These are phyloP conservation scores for Botrytis aclada DNA, from an alignment of 2,329 filamentous ascomycete species.

Conservation along the genomic window DNA sequence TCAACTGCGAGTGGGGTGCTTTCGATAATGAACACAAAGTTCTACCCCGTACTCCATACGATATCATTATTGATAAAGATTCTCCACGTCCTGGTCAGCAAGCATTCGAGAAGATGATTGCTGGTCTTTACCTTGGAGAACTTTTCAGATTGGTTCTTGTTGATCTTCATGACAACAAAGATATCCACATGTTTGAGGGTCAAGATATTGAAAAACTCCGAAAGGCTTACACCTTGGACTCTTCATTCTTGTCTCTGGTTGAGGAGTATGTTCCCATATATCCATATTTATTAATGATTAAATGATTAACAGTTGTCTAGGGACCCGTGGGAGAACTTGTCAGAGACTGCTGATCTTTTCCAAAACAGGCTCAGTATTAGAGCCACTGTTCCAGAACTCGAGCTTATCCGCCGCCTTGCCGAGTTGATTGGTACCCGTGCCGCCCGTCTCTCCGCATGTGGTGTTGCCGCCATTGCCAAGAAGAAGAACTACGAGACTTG, in stretches of 20 bases:
- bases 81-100: conserved; percentile 93
- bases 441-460: conserved; percentile 88
- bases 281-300: conserved; percentile 25
- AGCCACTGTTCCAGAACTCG: conserved; percentile 74
- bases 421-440: conserved; percentile 94
- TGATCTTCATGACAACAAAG: conserved; percentile 77
- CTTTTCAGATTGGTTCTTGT: conserved; percentile 86
- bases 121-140: conserved; percentile 89
- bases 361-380: conserved; percentile 69
- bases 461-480: conserved; percentile 92
- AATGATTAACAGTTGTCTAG: conserved; percentile 43
- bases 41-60: conserved; percentile 80
- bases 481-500: conserved; percentile 88
- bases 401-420: conserved; percentile 82
- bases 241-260: conserved; percentile 88
- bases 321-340: conserved; percentile 93
- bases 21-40: conserved; percentile 94
- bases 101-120: conserved; percentile 97
- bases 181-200: conserved; percentile 72
- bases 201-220: conserved; percentile 79
- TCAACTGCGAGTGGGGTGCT: conserved; percentile 97
- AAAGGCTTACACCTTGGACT: conserved; percentile 85
- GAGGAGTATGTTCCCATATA: conserved; percentile 63
- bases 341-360: conserved; percentile 83
- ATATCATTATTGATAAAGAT: conserved; percentile 82